These are phyloP conservation scores for Hypsizygus marmoreus DNA, from an alignment of 768 basidiomycete genomes.

Conservation along the genomic window DNA sequence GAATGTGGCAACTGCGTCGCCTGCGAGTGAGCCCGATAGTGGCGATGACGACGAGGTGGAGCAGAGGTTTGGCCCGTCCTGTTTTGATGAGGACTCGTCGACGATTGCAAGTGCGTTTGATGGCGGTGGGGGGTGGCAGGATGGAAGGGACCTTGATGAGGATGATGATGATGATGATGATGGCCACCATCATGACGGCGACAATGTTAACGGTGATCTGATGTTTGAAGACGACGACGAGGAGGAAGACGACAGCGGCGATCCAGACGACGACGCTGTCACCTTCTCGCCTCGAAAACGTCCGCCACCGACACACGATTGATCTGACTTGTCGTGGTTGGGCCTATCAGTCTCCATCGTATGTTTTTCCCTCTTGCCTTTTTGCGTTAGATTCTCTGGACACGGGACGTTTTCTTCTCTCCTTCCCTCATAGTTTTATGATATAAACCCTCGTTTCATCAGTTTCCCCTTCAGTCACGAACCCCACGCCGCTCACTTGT, in stretches of 20 bases:
- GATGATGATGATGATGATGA: slow-evolving; percentile 14
- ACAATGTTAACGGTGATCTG: slow-evolving; percentile 1
- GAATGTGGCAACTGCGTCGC: not conserved
- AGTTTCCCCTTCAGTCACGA: no score
- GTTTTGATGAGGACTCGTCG: slow-evolving; percentile 52
- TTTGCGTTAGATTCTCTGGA: slow-evolving; percentile 2
- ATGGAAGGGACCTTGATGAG: slow-evolving; percentile 33
- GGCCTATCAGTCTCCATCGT: not conserved
- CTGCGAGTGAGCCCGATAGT: slow-evolving; percentile 3
- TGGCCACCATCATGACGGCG: slow-evolving; percentile 1
- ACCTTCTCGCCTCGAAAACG: slow-evolving; percentile 32
- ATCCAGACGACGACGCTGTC: slow-evolving; percentile 31
- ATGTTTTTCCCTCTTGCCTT: not conserved
- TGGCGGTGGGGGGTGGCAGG: slow-evolving; percentile 13
- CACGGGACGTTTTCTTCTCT: not conserved
- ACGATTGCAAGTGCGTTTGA: slow-evolving; percentile 49
- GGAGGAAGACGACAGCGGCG: slow-evolving; percentile 23
- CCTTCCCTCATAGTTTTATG: not conserved
- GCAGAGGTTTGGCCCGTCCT: slow-evolving; percentile 25
- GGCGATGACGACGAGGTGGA: slow-evolving; percentile 13
- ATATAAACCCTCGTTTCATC: no score
- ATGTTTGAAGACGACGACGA: slow-evolving; percentile 14
- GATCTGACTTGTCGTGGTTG: not conserved
- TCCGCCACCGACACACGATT: not conserved
- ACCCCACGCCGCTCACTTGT: not conserved